Conservation (phyloP, 208 protist genomes). For the Wallacemonas sp. region DNA sequence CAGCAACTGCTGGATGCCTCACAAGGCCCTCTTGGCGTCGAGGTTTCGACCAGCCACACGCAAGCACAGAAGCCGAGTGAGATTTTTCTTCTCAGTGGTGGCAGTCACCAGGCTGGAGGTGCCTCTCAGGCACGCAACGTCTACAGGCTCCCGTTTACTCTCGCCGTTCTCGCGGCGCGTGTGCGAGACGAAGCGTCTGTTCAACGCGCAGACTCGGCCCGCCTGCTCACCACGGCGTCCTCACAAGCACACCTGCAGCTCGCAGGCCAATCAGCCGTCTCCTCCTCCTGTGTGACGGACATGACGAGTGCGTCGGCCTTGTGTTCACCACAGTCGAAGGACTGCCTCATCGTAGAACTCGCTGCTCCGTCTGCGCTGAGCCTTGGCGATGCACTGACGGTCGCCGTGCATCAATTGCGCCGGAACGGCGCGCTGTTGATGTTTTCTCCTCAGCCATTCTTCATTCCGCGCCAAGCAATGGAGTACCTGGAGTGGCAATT, state of each 20-base stretch:
- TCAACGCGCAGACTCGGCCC: background rate
- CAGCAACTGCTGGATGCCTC: background rate
- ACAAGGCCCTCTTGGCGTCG: no score
- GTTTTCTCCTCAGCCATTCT: background rate
- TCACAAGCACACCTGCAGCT: background rate
- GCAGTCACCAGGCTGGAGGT: background rate
- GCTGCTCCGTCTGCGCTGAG: background rate
- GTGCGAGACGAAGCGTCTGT: background rate
- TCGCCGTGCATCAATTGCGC: constrained; percentile 10
- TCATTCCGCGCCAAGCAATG: background rate
- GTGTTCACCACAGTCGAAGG: constrained; percentile 5
- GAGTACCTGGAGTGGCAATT: constrained; percentile 18
- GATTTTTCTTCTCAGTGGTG: background rate
- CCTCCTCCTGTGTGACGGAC: background rate
- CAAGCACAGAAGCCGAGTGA: background rate
- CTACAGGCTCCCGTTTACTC: constrained; percentile 1
- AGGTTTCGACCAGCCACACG: background rate
- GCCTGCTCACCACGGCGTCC: background rate
- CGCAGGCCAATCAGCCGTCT: background rate
- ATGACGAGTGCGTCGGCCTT: background rate
- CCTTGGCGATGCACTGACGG: background rate
- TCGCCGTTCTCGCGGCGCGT: background rate
- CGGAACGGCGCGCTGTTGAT: background rate
- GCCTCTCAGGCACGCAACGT: background rate
- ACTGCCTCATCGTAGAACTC: constrained; percentile 9